Evolutionary conservation across 257 asterid species (phyloP).

Genomic region (Lycium ferocissimum): DNA sequence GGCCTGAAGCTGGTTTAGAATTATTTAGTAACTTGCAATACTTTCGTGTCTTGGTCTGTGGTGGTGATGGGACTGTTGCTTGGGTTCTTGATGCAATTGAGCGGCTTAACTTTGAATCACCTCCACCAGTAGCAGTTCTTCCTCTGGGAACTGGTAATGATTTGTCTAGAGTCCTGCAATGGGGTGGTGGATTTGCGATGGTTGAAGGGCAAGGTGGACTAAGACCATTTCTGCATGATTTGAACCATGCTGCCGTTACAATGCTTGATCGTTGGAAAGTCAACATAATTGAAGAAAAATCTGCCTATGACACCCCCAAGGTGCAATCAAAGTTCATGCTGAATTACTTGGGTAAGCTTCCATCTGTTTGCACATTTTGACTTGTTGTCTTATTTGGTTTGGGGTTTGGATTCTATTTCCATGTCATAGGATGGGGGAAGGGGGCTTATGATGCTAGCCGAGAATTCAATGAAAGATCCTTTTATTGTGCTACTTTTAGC

Average conservation of each 20-base stretch:
- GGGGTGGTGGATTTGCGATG: constrained; percentile 86
- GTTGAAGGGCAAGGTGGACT: constrained; percentile 82
- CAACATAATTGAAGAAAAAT: constrained; percentile 60
- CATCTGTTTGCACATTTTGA: constrained; percentile 17
- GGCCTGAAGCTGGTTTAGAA: constrained; percentile 83
- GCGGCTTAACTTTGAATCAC: constrained; percentile 69
- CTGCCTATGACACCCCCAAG: constrained; percentile 44
- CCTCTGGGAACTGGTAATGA: constrained; percentile 95
- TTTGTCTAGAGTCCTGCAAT: constrained; percentile 74
- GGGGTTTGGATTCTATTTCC: constrained; percentile 15
- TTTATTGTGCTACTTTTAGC: neutral
- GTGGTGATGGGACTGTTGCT: constrained; percentile 93
- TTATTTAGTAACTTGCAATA: constrained; percentile 64
- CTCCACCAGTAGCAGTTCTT: constrained; percentile 89
- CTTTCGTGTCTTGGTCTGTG: constrained; percentile 85
- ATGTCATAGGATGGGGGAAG: neutral
- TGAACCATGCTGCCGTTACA: constrained; percentile 77
- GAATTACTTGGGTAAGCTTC: constrained; percentile 78
- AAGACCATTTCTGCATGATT: constrained; percentile 69
- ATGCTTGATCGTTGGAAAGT: constrained; percentile 94
- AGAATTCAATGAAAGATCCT: neutral
- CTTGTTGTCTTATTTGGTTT: constrained; percentile 8
- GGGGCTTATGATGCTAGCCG: neutral
- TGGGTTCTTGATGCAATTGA: constrained; percentile 92
- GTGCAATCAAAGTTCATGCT: constrained; percentile 79